phyloP scores from a whole-genome alignment of 2,329 filamentous ascomycete species.

The Microcyclosporella mali region DNA sequence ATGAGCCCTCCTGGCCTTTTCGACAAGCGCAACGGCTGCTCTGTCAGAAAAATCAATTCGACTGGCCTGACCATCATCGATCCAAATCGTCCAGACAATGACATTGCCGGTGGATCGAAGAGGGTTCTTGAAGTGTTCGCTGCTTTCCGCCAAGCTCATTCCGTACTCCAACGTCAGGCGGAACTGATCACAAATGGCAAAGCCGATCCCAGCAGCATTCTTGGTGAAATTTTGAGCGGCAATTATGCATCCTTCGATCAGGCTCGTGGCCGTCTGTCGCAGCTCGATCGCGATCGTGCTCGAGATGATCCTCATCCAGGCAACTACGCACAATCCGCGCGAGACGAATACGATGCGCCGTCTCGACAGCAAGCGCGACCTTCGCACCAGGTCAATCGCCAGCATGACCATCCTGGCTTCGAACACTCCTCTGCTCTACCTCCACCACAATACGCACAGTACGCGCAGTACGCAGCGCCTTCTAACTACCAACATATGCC shows the following conservation, averaged over 20 bases:
- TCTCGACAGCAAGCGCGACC: neutral
- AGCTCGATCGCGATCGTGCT: neutral
- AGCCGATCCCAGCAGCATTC: conserved; percentile 48
- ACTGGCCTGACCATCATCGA: conserved; percentile 82
- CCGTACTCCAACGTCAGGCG: conserved; percentile 46
- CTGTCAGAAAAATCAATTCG: conserved; percentile 44
- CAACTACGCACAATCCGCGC: neutral
- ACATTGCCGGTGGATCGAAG: conserved; percentile 80
- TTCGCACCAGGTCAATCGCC: neutral
- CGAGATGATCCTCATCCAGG: neutral
- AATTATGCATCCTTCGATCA: conserved; percentile 69
- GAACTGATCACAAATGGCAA: conserved; percentile 37
- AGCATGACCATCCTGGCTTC: neutral
- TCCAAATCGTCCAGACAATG: conserved; percentile 77
- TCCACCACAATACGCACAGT: neutral
- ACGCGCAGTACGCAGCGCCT: neutral
- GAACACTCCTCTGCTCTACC: neutral
- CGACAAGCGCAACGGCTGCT: conserved; percentile 65
- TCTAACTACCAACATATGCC: neutral
- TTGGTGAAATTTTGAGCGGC: conserved; percentile 66
- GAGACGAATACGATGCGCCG: too few relatives aligned
- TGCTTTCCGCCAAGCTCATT: conserved; percentile 63
- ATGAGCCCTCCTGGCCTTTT: conserved; percentile 70
- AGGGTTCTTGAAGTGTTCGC: conserved; percentile 62
- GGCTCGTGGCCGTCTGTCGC: conserved; percentile 49